Evolutionary conservation across 495 filamentous ascomycete genomes (phyloP), one percentile per base, ranked within the genome.

Genomic region (Mytilinidion resinicola): DNA sequence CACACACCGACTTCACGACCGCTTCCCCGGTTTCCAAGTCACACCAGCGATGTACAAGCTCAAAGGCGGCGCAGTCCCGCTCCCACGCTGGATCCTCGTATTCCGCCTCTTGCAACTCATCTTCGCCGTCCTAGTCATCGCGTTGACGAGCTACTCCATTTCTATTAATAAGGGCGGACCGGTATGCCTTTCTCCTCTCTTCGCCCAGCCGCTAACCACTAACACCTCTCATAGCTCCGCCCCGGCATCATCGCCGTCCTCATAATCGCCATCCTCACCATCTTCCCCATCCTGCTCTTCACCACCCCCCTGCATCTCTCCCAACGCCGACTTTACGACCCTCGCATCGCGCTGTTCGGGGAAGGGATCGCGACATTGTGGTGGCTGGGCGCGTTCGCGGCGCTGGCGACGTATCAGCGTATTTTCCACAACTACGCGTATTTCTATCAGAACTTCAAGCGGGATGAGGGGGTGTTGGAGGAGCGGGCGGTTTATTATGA

Each of bases 201-300:
- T 14, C 44, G 14, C 12, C 14, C 38, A 37, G 9, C 42, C 21
- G 33, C 19, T 25, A n/a, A 34, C 15, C 21, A 50, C 59, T 62
- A 34, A 65, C 53, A 51, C 1, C 7, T n/a, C 4, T 9, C 36
- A 21, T 15, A 66, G 63, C 59, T 74, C 57, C 70, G 67, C 38
- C 70, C 71, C 17, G 64, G 63, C 12, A 65, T 74, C 46, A 69
- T 74, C 21, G 61, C 69, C 2, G 61, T 60, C 5, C 62, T 68
- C 19, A 64, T 73, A 35, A 66, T 62, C 36, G 55, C 63, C 12
- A 8, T 25, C 37, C 39, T 66, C 0, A 66, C 59, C 21, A 9
- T 66, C 7, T 1, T 66, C 25, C 63, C 63, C 3, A 62, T 62
- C 41, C 51, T 66, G 0, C 1, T 60, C 15, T 39, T 66, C 12